phyloP scores from a whole-genome alignment of 2,329 filamentous ascomycete species.

The Drechslerella dactyloides region DNA sequence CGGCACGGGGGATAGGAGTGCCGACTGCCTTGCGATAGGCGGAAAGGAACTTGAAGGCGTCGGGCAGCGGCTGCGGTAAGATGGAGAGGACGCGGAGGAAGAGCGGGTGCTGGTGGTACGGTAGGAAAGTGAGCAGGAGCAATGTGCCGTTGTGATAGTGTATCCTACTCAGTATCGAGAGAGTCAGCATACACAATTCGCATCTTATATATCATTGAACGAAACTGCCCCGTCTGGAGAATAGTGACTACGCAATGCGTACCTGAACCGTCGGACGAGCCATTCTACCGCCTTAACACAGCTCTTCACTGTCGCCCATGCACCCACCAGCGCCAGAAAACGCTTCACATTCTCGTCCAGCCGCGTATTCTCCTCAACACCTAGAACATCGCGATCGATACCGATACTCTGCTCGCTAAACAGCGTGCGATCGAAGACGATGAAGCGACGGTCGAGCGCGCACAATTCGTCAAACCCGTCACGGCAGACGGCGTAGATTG shows the following conservation, averaged over 20 bases:
- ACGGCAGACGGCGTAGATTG: constrained; percentile 81
- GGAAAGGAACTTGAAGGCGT: constrained; percentile 79
- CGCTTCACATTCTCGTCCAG: constrained; percentile 78
- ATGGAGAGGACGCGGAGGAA: constrained; percentile 89
- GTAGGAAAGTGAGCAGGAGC: constrained; percentile 83
- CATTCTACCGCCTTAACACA: constrained; percentile 92
- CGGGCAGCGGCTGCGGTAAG: constrained; percentile 73
- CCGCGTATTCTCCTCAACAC: constrained; percentile 77
- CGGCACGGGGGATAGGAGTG: constrained; percentile 76
- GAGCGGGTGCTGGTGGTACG: constrained; percentile 80
- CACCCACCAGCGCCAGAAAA: constrained; percentile 80
- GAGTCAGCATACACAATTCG: constrained; percentile 7
- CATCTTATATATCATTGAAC: no score
- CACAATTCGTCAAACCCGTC: constrained; percentile 93
- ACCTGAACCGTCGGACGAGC: constrained; percentile 90
- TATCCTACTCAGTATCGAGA: constrained; percentile 64
- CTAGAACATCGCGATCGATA: constrained; percentile 87
- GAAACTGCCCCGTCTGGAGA: no score
- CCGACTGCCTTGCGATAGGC: constrained; percentile 79
- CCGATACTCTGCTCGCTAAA: constrained; percentile 94
- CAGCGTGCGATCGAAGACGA: constrained; percentile 74
- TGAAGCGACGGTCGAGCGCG: constrained; percentile 79
- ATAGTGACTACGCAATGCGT: constrained; percentile 56
- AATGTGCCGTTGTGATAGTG: constrained; percentile 87
- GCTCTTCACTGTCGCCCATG: constrained; percentile 79